Evolutionary conservation across 495 filamentous ascomycete genomes (phyloP), one percentile per base, ranked within the genome.

Genomic region (Corynascus novoguineensis): DNA sequence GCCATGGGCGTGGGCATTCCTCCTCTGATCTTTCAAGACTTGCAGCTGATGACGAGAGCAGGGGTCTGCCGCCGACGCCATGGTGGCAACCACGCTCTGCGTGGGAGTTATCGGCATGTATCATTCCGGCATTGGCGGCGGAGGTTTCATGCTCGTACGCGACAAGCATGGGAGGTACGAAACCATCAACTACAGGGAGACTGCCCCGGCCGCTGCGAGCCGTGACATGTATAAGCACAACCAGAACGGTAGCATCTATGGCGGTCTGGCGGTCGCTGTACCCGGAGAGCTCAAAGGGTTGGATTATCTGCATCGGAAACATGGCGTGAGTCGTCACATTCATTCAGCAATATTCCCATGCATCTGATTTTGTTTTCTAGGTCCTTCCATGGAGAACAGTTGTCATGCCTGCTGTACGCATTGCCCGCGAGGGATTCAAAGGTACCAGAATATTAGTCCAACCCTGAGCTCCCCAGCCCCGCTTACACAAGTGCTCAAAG

Each of bases 81-180:
- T 87, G 63, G 78, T 91, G 25, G 84, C 86, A 7, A 87, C 87
- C 0, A 81, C 83, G 40, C 76, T 90, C 42, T 92, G 88, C 44
- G 81, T 90, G 22, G 88, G 88, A 3, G 86, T 89, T 6, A 79
- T 86, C 52, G 86, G 86, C 80, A 92, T 93, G 88, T 90, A 92
- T 59, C 90, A 95, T 69, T 89, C 86, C 28, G 89, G 89, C 5
- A 84, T 95, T 34, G 89, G 89, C 4, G 91, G 91, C 5, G 91
- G 91, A n/a, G 90, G 91, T 0, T 96, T 96, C 71, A 84, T 86
- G 78, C 77, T 96, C 2, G 79, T 92, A 24, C 81, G 85, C 38
- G 76, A 81, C 25, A 71, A 76, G 5, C 71, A 83, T 34, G 86
- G 87, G 10, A 68, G 70, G 29, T 90, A 85, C 65, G 87, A 90